Evolutionary conservation across 208 protist species (phyloP), one percentile per base, ranked within the genome.

Genomic region (Vickermania spadyakhi): DNA sequence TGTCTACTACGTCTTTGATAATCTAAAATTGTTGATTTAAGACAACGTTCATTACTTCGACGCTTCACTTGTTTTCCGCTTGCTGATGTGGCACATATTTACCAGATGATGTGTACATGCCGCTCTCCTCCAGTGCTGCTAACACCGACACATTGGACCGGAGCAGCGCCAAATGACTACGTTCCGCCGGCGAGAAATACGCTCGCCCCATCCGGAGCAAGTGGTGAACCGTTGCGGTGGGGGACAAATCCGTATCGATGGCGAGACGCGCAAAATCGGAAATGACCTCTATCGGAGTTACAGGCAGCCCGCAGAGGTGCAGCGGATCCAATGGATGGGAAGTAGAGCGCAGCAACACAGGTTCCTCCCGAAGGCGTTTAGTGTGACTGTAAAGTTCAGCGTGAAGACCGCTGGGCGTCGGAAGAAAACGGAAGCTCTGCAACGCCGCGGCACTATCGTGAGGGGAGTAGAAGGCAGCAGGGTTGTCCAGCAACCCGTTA

Each of bases 401-500:
- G n/a, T 7, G 53, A 71, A 25, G 54, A 18, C 14, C 49, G 21
- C 1, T 4, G 29, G 18, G 14, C 1, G 3, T 27, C 42, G 58
- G 42, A 3, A 27, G 51, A 52, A 68, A 77, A 0, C 45, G 56
- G n/a, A 70, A 3, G 50, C 63, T 28, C 54, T 30, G 11, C 11
- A 61, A 28, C 31, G 51, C 26, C 21, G 2, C 4, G 51, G 25
- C n/a, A 0, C 2, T 54, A 21, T 28, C 31, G 28, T 28, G 58
- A 49, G 26, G 54, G 2, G 63, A 49, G 50, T 77, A 73, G 52
- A 92, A 94, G 55, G 83, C 71, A 1, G 86, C 80, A 3, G 92
- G 92, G 58, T 96, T 97, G 57, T 74, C 65, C 18, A 96, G 77
- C 52, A 97, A 56, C 5, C 84, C 89, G 25, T 79, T 80, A 23